Evolutionary conservation across 2,329 filamentous ascomycete species (phyloP), one percentile per base, ranked within the genome.

Genomic region (Botrytis hyacinthi): DNA sequence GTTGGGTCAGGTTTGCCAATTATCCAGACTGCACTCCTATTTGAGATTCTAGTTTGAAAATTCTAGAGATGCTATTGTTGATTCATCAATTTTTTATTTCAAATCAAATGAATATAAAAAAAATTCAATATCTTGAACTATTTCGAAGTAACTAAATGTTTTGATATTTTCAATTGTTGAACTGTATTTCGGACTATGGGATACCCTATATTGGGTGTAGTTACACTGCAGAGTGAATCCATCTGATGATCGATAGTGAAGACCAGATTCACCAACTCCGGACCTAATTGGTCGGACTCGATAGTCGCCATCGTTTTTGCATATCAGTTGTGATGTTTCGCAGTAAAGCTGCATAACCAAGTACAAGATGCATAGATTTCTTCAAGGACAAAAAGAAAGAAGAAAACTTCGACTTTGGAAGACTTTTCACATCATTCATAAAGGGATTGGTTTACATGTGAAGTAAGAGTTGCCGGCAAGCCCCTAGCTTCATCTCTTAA

Each of bases 211-310:
- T 42, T 26, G 54, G 12, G 40, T 40, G 37, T 26, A 69, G 71
- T 73, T 73, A 51, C 71, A 73, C 71, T 69, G 71, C 71, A 69
- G 71, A 26, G 26, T 29, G 37, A 7, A 29, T 48, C 59, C 63
- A 29, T 51, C 40, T 61, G 63, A 42, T 69, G 42, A 69, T 37
- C 29, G 37, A 69, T 20, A 44, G 48, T 69, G 37, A 69, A 44
- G 20, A 32, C 18, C 20, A 57, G n/a, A 57, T 44, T 44, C n/a
- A 57, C 48, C 22, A 20, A 42, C 26, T 42, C 10, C 10, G 22
- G 5, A 8, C 48, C 37, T 69, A 35, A 57, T 69, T 69, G 66
- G 48, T 37, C 48, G 16, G 37, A 3, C 66, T 42, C 48, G 57
- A 57, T 32, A 57, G 18, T 35, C 10, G 18, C 14, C n/a, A 57